Evolutionary conservation across 1,139 yeast genomes (phyloP), one percentile per base, ranked within the genome.

Genomic region (Candida frijolesensis): DNA sequence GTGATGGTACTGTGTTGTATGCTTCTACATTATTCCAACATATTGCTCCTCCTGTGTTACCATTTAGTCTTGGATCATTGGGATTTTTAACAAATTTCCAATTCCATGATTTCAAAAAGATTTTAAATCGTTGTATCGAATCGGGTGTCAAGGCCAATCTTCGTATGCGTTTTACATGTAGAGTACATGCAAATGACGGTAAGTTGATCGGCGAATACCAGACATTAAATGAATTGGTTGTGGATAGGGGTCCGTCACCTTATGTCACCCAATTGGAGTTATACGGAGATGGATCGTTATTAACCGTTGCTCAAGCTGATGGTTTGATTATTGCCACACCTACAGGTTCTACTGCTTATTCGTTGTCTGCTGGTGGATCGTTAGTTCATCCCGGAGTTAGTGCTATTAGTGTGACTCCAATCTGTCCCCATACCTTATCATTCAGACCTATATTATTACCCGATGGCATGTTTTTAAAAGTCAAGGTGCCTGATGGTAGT

Each of bases 321-420:
- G 97, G 97, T 0, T 68, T 90, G 30, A 89, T 90, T 52, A 78
- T 90, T 38, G 95, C 96, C 0, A 89, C 96, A 0, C 97, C 96
- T 4, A 90, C 97, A 0, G 96, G 96, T 0, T 88, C 96, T 1
- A 90, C 97, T 0, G 97, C 97, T 0, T 90, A 90, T 64, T 88
- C 96, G 0, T 72, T 90, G 37, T 86, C 95, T 39, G 96, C 97
- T 0, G 96, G 96, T 14, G 97, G 97, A 0, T 85, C 96, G 0
- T 74, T 90, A 47, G 95, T 90, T 1, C 96, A 90, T 60, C 96
- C 97, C 0, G 89, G 89, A 27, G 96, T 90, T 12, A 85, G 90
- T 58, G 96, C 96, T 8, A 87, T 90, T 41, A 84, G 91, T 51
- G 90, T 90, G 2, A 90, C 97, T 0, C 97, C 97, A 0, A 89